phyloP scores from a whole-genome alignment of 345 rosid species.

The Populus nigra region DNA sequence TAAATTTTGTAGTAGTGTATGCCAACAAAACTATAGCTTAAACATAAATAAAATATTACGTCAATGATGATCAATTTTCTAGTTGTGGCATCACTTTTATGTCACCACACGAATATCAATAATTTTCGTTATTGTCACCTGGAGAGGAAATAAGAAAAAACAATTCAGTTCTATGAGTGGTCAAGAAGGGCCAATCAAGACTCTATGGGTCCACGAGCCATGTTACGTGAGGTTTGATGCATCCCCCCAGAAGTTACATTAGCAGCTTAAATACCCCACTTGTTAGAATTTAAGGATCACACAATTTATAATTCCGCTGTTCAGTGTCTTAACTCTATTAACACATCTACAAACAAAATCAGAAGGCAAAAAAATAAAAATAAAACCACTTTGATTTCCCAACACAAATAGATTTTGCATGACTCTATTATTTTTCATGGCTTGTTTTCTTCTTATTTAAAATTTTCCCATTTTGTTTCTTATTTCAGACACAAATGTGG shows the following conservation, averaged over 20 bases:
- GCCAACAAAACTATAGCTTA: too few relatives aligned
- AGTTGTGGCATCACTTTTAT: background rate
- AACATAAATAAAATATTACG: too few relatives aligned
- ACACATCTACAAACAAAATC: background rate
- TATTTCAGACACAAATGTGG: constrained; percentile 14
- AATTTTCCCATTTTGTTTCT: constrained; percentile 10
- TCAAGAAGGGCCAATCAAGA: constrained; percentile 23
- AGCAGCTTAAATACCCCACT: constrained; percentile 25
- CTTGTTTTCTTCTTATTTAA: constrained; percentile 14
- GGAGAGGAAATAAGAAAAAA: background rate
- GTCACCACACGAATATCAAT: constrained; percentile 3
- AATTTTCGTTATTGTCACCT: constrained; percentile 1
- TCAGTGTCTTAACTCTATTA: background rate
- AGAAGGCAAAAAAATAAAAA: background rate
- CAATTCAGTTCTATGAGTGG: constrained; percentile 16
- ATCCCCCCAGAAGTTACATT: constrained; percentile 26
- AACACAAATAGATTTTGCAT: background rate
- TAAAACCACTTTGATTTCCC: background rate
- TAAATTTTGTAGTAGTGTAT: too few relatives aligned
- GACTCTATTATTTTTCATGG: background rate
- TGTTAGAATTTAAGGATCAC: constrained; percentile 43
- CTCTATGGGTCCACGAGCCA: constrained; percentile 38
- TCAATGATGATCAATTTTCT: too few relatives aligned
- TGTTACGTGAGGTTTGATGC: constrained; percentile 24
- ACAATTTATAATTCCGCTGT: constrained; percentile 17